Evolutionary conservation across 2,329 filamentous ascomycete species (phyloP).

Genomic region (Penicillium corylophilum): DNA sequence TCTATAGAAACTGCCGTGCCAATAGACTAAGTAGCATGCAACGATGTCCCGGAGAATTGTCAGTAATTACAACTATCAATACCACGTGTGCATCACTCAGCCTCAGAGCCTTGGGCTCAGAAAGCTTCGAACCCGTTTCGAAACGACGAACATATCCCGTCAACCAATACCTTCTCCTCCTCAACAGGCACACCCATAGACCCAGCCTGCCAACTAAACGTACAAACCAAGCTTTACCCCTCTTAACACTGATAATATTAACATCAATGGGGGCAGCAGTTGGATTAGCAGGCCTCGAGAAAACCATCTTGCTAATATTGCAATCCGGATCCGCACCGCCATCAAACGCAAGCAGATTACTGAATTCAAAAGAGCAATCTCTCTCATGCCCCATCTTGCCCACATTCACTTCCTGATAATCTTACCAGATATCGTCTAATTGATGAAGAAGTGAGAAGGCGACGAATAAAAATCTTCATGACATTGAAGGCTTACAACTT

Average conservation of each 20-base stretch:
- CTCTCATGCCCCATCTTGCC: not conserved
- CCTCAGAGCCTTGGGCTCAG: too few relatives aligned
- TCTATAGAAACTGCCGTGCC: too few relatives aligned
- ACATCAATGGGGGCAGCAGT: not conserved
- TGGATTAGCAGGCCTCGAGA: not conserved
- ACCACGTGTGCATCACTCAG: too few relatives aligned
- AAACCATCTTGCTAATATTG: not conserved
- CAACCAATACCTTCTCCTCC: not conserved
- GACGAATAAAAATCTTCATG: too few relatives aligned
- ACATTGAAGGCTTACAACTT: too few relatives aligned
- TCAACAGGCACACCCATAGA: not conserved
- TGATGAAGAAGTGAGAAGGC: too few relatives aligned
- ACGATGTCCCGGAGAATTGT: too few relatives aligned
- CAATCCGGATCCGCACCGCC: not conserved
- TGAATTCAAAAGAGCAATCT: not conserved
- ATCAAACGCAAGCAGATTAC: not conserved
- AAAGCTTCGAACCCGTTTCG: not conserved
- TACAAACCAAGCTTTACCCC: not conserved
- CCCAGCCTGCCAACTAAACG: not conserved
- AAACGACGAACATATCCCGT: not conserved
- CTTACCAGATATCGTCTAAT: too few relatives aligned
- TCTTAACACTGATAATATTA: not conserved
- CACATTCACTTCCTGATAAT: not conserved
- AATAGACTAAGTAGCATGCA: too few relatives aligned
- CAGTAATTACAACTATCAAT: too few relatives aligned